Percentiles rank a stretch among this genome's conserved stretches.
Evolutionary conservation across 441 rosid genomes (phyloP).

Genomic region (Jatropha multifida): DNA sequence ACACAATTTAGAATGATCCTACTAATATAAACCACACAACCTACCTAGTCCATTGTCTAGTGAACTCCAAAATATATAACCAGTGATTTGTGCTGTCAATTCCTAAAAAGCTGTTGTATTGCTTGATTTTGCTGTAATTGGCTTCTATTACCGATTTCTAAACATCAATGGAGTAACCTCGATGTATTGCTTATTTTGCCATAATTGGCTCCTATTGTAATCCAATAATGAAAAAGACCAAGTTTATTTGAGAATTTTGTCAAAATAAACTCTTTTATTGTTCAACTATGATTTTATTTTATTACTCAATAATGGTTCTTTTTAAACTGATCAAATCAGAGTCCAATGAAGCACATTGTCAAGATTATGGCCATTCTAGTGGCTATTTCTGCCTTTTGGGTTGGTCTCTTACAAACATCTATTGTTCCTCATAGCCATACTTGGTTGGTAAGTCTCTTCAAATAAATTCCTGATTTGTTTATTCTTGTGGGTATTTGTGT

Average conservation of each 20-base stretch:
- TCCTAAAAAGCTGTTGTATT: background rate
- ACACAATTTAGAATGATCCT: too few relatives aligned
- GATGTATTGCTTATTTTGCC: background rate
- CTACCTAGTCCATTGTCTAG: too few relatives aligned
- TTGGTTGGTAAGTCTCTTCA: slow-evolving; percentile 67
- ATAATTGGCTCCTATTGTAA: background rate
- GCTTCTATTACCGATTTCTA: background rate
- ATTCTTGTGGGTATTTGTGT: background rate
- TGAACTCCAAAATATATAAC: too few relatives aligned
- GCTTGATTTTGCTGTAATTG: background rate
- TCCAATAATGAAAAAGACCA: background rate
- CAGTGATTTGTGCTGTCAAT: too few relatives aligned
- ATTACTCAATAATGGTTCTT: background rate
- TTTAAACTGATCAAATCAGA: background rate
- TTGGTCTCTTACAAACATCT: slow-evolving; percentile 75
- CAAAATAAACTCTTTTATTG: background rate
- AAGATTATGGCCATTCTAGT: slow-evolving; percentile 64
- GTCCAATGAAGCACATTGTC: slow-evolving; percentile 74
- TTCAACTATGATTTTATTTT: background rate
- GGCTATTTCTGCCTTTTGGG: slow-evolving; percentile 68
- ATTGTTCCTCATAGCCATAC: slow-evolving; percentile 57
- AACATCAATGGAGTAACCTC: too few relatives aligned
- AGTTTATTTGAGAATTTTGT: background rate
- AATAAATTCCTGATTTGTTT: background rate
- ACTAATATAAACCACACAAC: too few relatives aligned